These are phyloP conservation scores for Tricholoma bakamatsutake DNA, from an alignment of 768 basidiomycete genomes.

Conservation along the genomic window DNA sequence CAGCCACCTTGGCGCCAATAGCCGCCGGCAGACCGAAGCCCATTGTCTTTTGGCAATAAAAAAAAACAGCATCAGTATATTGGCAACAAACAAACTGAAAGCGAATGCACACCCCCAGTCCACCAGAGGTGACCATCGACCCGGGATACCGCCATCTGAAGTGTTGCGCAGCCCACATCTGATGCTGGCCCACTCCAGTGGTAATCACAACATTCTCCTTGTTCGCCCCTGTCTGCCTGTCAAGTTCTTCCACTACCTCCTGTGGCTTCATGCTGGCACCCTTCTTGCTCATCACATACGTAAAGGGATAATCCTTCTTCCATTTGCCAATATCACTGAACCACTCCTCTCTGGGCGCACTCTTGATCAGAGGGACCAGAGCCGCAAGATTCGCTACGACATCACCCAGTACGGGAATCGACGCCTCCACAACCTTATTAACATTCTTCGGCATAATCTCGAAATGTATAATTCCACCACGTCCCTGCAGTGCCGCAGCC, in stretches of 20 bases:
- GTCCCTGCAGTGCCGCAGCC: slow-evolving; percentile 77
- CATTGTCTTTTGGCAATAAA: slow-evolving; percentile 72
- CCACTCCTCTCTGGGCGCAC: slow-evolving; percentile 68
- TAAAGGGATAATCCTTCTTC: slow-evolving; percentile 90
- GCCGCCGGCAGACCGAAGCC: slow-evolving; percentile 94
- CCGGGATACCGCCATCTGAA: slow-evolving; percentile 88
- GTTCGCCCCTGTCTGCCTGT: slow-evolving; percentile 66
- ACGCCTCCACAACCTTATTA: slow-evolving; percentile 97
- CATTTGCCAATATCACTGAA: slow-evolving; percentile 75
- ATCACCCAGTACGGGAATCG: slow-evolving; percentile 91
- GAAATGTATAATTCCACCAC: slow-evolving; percentile 98
- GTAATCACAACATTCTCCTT: slow-evolving; percentile 86
- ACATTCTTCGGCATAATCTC: slow-evolving; percentile 98
- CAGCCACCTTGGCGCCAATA: slow-evolving; percentile 96
- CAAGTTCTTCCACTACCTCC: slow-evolving; percentile 91
- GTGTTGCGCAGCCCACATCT: slow-evolving; percentile 98
- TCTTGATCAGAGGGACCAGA: slow-evolving; percentile 74
- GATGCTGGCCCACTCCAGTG: slow-evolving; percentile 98
- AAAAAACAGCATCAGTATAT: slow-evolving; percentile 3
- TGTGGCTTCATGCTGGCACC: slow-evolving; percentile 89
- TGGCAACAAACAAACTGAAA: slow-evolving; percentile 3
- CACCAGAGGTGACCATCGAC: slow-evolving; percentile 89
- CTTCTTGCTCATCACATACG: slow-evolving; percentile 59
- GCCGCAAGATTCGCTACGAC: slow-evolving; percentile 77
- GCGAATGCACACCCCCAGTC: slow-evolving; percentile 72